Conservation (phyloP, 1,284 basidiomycete species). For the Cutaneotrichosporon arboriforme region DNA sequence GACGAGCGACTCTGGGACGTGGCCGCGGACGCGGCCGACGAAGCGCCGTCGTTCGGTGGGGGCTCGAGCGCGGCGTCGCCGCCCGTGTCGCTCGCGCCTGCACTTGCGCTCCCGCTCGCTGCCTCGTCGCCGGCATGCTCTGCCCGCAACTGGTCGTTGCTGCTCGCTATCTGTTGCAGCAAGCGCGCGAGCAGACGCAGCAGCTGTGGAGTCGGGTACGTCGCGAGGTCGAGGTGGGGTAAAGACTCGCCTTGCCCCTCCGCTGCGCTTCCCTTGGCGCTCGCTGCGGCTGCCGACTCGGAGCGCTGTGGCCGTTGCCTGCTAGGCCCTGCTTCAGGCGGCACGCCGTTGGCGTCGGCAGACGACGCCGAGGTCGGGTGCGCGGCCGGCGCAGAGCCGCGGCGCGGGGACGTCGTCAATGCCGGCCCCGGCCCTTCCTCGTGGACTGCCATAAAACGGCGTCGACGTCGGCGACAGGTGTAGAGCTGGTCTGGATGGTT, state of each 20-base stretch:
- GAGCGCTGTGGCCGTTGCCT: conserved; percentile 7
- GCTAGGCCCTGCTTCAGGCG: conserved; percentile 13
- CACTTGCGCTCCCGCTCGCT: neutral
- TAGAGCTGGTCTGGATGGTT: neutral
- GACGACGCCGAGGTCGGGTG: neutral
- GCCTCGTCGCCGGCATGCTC: conserved; percentile 34
- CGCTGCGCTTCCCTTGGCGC: neutral
- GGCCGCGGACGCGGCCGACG: conserved; percentile 2
- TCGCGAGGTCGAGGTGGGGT: conserved; percentile 53
- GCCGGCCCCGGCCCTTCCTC: too few species aligned
- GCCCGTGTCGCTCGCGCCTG: neutral
- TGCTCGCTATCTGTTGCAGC: conserved; percentile 82
- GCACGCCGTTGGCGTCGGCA: neutral
- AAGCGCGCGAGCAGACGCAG: conserved; percentile 82
- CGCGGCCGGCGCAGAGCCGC: neutral
- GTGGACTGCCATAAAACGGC: too few species aligned
- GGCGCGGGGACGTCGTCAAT: too few species aligned
- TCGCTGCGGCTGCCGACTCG: neutral
- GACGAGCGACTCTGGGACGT: conserved; percentile 5
- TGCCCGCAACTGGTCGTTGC: conserved; percentile 64
- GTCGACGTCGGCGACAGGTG: neutral
- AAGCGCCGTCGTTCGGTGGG: conserved; percentile 6
- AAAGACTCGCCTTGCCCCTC: conserved; percentile 2
- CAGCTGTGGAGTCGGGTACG: conserved; percentile 59
- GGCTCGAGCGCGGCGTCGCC: neutral